A percentile compares a stretch with the other conserved stretches of the same genome.
Evolutionary conservation across 2,329 filamentous ascomycete species (phyloP).

Genomic region (Fusarium tjaetaba): DNA sequence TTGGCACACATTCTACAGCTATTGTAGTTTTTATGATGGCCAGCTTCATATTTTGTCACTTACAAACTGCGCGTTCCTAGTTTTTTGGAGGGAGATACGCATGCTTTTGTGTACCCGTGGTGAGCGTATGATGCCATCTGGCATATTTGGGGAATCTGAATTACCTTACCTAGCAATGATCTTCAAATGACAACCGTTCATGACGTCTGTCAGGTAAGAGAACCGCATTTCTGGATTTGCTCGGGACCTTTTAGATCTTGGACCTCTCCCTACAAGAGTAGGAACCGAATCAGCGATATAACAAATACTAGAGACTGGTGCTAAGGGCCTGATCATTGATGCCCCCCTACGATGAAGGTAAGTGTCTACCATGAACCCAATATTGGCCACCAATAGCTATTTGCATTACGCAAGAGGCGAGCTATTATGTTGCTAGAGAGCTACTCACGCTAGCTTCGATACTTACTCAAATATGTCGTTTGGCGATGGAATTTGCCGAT

Average conservation of each 20-base stretch:
- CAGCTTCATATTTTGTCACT: background rate
- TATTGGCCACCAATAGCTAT: background rate
- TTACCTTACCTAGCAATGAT: no score
- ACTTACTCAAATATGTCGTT: background rate
- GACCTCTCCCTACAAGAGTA: background rate
- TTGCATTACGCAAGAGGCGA: background rate
- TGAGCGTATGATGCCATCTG: background rate
- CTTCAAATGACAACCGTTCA: background rate
- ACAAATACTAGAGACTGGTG: background rate
- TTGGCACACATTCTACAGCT: background rate
- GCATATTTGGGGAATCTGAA: background rate
- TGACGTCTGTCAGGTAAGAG: background rate
- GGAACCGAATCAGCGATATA: background rate
- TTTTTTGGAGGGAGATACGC: background rate
- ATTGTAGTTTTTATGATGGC: no score
- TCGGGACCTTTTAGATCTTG: background rate
- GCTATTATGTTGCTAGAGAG: background rate
- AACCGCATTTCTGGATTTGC: background rate
- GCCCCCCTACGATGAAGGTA: background rate
- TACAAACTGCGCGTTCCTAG: background rate
- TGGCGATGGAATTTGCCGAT: background rate
- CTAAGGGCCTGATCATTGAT: background rate
- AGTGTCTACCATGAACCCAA: background rate
- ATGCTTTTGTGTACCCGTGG: no score
- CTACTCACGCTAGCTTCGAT: background rate